Conservation (phyloP, 495 filamentous ascomycete genomes). For the Ascodesmis nigricans region DNA sequence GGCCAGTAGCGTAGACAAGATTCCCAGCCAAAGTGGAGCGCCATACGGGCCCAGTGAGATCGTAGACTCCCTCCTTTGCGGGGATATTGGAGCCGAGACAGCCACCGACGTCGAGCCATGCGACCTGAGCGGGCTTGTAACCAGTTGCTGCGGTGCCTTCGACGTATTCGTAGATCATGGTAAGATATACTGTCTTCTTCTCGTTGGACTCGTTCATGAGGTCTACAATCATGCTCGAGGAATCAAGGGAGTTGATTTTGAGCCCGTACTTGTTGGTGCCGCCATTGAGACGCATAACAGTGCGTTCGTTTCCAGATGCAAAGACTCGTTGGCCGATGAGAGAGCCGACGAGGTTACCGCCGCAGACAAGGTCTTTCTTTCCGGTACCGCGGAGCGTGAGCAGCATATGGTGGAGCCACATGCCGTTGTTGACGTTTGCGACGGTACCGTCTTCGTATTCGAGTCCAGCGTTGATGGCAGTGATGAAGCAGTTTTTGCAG, state of each 20-base stretch:
- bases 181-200: constrained; percentile 11
- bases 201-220: constrained; percentile 17
- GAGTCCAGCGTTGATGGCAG: constrained; percentile 11
- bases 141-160: constrained; percentile 1
- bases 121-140: constrained; percentile 9
- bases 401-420: constrained; percentile 19
- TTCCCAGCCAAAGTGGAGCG: no score
- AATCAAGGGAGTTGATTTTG: constrained; percentile 6
- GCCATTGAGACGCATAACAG: constrained; percentile 7
- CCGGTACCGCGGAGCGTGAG: constrained; percentile 6
- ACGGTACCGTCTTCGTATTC: constrained; percentile 17
- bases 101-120: constrained; percentile 20
- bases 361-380: not conserved
- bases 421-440: constrained; percentile 18
- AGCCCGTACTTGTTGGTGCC: constrained; percentile 18
- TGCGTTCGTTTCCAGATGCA: constrained; percentile 17
- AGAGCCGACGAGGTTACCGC: constrained; percentile 7
- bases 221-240: constrained; percentile 9
- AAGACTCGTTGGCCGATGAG: constrained; percentile 3
- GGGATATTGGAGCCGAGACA: constrained; percentile 11
- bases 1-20: no score
- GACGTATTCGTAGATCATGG: constrained; percentile 20
- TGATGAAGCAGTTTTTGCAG: constrained; percentile 19
- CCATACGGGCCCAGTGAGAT: no score
- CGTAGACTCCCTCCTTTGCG: constrained; percentile 1